A percentile compares a stretch with the other conserved stretches of the same genome.
These are phyloP conservation scores for Coemansia sp. DNA, from an alignment of 192 early-diverging fungal species.

Conservation along the genomic window DNA sequence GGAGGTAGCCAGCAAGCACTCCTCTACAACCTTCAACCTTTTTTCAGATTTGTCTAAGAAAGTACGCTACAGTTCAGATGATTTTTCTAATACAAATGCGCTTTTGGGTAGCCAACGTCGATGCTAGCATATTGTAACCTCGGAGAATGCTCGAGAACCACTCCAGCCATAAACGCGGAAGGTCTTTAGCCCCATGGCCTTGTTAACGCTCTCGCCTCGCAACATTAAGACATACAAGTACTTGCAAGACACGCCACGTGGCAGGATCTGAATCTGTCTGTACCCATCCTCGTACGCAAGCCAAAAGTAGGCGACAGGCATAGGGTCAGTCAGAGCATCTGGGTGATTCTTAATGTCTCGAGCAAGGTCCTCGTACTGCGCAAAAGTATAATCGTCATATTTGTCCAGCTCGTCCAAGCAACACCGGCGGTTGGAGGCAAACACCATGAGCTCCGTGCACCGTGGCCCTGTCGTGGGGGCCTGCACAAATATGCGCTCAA, in stretches of 20 bases:
- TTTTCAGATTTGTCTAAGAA: too few species aligned
- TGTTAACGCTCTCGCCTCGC: conserved; percentile 12
- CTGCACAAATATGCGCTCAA: conserved; percentile 37
- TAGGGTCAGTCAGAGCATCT: conserved; percentile 11
- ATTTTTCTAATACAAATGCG: too few species aligned
- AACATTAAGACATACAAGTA: conserved; percentile 49
- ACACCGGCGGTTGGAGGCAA: conserved; percentile 41
- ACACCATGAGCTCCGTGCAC: conserved; percentile 50
- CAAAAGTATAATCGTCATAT: conserved; percentile 51
- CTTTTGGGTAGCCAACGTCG: too few species aligned
- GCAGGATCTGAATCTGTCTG: conserved; percentile 39
- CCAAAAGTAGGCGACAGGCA: conserved; percentile 55
- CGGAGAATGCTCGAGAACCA: conserved; percentile 33
- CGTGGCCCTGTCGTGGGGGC: conserved; percentile 27
- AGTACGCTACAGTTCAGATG: too few species aligned
- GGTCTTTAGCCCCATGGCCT: conserved; percentile 25
- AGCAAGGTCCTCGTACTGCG: conserved; percentile 40
- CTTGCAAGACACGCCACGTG: conserved; percentile 36
- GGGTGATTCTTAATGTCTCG: not conserved
- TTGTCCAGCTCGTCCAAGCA: conserved; percentile 25
- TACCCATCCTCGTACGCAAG: conserved; percentile 40
- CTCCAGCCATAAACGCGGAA: conserved; percentile 44
- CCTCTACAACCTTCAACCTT: too few species aligned
- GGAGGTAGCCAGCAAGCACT: too few species aligned
- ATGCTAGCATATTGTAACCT: conserved; percentile 28